phyloP scores from a whole-genome alignment of 805 yeast genomes.

The Kluyveromyces dobzhanskii region DNA sequence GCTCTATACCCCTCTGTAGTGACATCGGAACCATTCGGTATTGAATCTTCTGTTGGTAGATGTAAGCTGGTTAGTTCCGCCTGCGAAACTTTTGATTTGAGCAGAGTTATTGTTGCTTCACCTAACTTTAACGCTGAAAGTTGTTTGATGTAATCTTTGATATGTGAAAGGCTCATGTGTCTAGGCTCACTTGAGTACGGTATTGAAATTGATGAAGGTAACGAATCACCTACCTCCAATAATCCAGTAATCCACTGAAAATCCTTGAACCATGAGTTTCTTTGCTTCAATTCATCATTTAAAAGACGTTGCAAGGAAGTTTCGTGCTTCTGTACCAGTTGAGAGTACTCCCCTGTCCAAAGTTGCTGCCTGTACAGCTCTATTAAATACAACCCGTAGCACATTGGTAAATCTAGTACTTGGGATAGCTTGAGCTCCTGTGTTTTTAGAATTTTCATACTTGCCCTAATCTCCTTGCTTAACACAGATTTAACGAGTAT shows the following conservation, averaged over 20 bases:
- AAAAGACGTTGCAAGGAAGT: conserved; percentile 3
- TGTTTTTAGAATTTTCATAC: conserved; percentile 21
- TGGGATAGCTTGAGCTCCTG: conserved; percentile 23
- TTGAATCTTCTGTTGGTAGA: not conserved
- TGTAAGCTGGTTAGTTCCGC: conserved; percentile 4
- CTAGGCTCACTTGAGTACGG: not conserved
- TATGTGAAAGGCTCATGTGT: conserved; percentile 5
- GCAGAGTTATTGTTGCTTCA: conserved; percentile 27
- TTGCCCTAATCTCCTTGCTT: conserved; percentile 26
- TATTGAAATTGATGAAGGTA: not conserved
- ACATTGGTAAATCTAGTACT: conserved; percentile 58
- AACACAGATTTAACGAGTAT: conserved; percentile 28
- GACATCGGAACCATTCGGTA: conserved; percentile 2
- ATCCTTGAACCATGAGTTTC: conserved; percentile 22
- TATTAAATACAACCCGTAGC: conserved; percentile 61
- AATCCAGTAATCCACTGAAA: conserved; percentile 7
- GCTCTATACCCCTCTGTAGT: conserved; percentile 53
- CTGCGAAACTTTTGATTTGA: conserved; percentile 32
- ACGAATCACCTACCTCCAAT: not conserved
- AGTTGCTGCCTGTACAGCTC: conserved; percentile 52
- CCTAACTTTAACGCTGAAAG: conserved; percentile 27
- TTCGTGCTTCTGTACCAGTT: conserved; percentile 31
- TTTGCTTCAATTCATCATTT: conserved; percentile 40
- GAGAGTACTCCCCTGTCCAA: conserved; percentile 33
- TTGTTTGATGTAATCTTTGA: conserved; percentile 31